Base-by-base conservation (phyloP, 139 green algal genomes). In the Tetradesmus lagerheimii region DNA sequence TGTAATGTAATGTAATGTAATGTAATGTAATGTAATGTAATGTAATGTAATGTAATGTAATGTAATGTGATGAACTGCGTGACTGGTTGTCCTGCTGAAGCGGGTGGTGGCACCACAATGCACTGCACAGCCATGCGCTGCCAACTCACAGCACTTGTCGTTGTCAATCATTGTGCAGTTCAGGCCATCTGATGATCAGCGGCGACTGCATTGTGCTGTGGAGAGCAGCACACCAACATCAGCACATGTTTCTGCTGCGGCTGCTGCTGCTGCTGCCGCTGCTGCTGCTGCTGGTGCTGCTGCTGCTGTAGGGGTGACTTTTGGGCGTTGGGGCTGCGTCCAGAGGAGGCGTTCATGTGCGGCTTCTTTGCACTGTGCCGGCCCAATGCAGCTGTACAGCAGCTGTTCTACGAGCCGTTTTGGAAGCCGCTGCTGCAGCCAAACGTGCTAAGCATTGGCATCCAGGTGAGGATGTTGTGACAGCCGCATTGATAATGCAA, bases 291-390 rank as follows among this genome's bases (percentile, higher is more conserved):
- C 14, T 79, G 71, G n/a, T 79, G 71, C 71, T 71, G 57, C 71
- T 41, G 71, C 18, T 38, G 31, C 71, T 38, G 31, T n/a, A 79
- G 37, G n/a, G 50, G 29, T 12, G 38, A 37, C 23, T 80, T 90
- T 29, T 81, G 77, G 77, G 64, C 31, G 25, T 37, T 80, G 9
- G 87, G 87, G 12, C 18, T 90, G 1, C 47, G 31, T 6, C 87
- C 87, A 11, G 57, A 86, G 15, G 35, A 80, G 11, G 87, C 78
- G 8, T 90, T 90, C 77, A 90, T 90, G 87, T 90, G 87, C n/a
- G 87, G 87, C 12, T 90, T 90, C 78, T 90, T 90, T 31, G 83
- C 38, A 15, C 47, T 90, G 15, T 90, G 86, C 57, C 23, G 34
- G 23, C 87, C 87, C 18, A 87, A 80, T 25, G 39, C 64, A 15